Evolutionary conservation across 2,329 filamentous ascomycete species (phyloP).

Genomic region (Trichophaea hybrida): DNA sequence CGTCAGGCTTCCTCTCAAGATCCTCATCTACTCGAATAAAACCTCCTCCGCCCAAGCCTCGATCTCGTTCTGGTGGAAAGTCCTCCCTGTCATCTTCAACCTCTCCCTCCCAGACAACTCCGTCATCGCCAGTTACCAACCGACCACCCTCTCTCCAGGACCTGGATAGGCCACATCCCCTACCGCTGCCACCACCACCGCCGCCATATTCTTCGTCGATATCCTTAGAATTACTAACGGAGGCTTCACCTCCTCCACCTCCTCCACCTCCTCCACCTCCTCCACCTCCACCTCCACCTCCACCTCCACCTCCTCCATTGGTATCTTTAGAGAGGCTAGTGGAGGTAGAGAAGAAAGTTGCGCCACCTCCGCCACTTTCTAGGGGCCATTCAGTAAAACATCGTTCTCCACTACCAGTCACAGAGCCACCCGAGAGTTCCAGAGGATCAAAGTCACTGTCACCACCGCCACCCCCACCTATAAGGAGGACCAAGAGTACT

Average conservation of each 20-base stretch:
- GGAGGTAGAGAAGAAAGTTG: slow-evolving; percentile 8
- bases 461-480: slow-evolving; percentile 1
- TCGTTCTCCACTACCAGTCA: neutral
- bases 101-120: neutral
- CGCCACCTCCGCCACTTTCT: slow-evolving; percentile 14
- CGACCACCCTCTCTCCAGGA: neutral
- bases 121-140: neutral
- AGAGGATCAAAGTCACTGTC: neutral
- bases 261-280: slow-evolving; percentile 7
- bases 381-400: neutral
- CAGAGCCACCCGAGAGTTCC: slow-evolving; percentile 1
- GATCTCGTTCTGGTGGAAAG: slow-evolving; percentile 24
- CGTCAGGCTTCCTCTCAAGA: slow-evolving; percentile 25
- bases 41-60: slow-evolving; percentile 47
- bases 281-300: slow-evolving; percentile 12
- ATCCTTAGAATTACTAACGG: neutral
- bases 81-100: slow-evolving; percentile 5
- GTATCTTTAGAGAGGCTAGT: neutral
- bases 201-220: neutral
- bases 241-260: slow-evolving; percentile 11
- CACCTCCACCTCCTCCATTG: neutral
- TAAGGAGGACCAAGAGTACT: slow-evolving; percentile 1
- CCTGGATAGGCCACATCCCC: neutral
- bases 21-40: slow-evolving; percentile 36
- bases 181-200: neutral